phyloP scores from a whole-genome alignment of 495 filamentous ascomycete species.

The Aeminium ludgeri region DNA sequence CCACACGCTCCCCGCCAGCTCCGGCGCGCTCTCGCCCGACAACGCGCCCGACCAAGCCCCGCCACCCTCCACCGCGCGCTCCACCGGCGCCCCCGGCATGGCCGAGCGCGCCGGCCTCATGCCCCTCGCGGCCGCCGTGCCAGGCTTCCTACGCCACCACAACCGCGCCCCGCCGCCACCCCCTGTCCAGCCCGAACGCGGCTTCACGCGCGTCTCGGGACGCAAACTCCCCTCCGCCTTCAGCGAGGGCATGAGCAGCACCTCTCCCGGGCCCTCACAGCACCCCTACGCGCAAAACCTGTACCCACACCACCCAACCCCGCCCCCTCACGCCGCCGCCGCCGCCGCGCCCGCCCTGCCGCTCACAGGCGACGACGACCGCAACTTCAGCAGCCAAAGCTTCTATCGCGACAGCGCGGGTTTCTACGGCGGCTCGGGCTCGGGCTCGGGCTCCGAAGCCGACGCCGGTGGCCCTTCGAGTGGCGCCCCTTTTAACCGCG shows the following conservation, averaged over 20 bases:
- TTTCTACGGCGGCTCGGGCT: slow-evolving; percentile 12
- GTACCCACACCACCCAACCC: background rate
- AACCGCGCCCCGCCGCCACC: slow-evolving; percentile 3
- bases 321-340: no score
- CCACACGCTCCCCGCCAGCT: slow-evolving; percentile 7
- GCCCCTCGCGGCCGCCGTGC: slow-evolving; percentile 9
- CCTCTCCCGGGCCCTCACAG: no score
- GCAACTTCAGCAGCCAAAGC: slow-evolving; percentile 6
- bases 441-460: no score
- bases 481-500: no score
- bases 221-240: slow-evolving; percentile 18
- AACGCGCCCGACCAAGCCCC: no score
- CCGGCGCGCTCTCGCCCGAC: slow-evolving; percentile 3
- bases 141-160: slow-evolving; percentile 12
- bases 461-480: no score
- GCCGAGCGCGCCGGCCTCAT: slow-evolving; percentile 11
- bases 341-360: slow-evolving; percentile 6
- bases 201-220: slow-evolving; percentile 16
- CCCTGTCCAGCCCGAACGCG: slow-evolving; percentile 9
- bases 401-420: slow-evolving; percentile 15
- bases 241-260: slow-evolving; percentile 14
- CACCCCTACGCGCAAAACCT: no score
- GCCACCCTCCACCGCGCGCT: background rate
- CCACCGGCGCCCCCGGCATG: slow-evolving; percentile 10
- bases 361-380: background rate